Evolutionary conservation across 805 yeast species (phyloP).

Genomic region (Zygosaccharomyces rouxii): DNA sequence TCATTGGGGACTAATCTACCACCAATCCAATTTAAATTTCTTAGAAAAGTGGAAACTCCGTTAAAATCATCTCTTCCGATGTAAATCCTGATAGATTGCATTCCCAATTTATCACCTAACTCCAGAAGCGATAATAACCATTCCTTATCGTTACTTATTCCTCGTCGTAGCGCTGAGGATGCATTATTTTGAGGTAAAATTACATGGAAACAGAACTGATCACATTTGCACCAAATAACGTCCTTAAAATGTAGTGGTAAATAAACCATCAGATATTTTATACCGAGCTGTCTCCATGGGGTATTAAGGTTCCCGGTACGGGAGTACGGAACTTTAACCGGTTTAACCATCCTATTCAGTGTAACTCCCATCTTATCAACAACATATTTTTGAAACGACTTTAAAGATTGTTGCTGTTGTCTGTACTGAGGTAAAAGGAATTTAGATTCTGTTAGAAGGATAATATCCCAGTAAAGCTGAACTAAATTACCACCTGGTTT

Average conservation of each 20-base stretch:
- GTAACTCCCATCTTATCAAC: constrained; percentile 11
- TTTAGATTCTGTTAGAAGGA: constrained; percentile 27
- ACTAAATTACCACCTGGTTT: constrained; percentile 6
- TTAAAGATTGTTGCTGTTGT: constrained; percentile 4
- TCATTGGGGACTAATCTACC: constrained; percentile 31
- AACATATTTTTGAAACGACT: constrained; percentile 11
- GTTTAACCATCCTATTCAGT: constrained; percentile 9
- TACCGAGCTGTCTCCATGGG: constrained; percentile 27
- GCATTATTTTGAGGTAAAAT: constrained; percentile 15
- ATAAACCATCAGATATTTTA: constrained; percentile 23
- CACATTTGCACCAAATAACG: constrained; percentile 26
- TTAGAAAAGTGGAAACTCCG: constrained; percentile 21
- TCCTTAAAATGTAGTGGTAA: constrained; percentile 24
- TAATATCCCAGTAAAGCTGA: constrained; percentile 34
- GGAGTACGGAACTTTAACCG: constrained; percentile 2
- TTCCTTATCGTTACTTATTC: constrained; percentile 19
- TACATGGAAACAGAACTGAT: constrained; percentile 20
- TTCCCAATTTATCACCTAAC: constrained; percentile 18
- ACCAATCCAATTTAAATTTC: constrained; percentile 34
- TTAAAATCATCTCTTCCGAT: constrained; percentile 21
- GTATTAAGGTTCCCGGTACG: neutral
- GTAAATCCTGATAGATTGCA: constrained; percentile 23
- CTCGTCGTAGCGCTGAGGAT: constrained; percentile 6
- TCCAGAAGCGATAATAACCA: constrained; percentile 30
- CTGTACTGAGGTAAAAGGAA: constrained; percentile 16